A percentile compares a stretch with the other conserved stretches of the same genome.
Conservation (phyloP, 192 early-diverging fungal genomes). For the Podila minutissima region DNA sequence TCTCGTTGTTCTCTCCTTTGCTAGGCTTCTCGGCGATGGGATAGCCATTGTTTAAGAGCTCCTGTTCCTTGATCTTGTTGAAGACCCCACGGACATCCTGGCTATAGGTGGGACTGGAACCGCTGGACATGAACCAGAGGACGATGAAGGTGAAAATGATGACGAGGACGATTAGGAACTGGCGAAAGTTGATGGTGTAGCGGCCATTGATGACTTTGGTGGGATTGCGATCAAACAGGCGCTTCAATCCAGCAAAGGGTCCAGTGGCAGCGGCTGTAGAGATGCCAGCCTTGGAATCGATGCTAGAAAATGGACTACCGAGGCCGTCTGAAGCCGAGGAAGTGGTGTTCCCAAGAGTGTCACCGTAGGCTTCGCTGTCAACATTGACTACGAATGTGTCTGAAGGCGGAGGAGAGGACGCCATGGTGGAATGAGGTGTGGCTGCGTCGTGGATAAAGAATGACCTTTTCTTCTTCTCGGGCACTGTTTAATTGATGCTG, state of each 20-base stretch:
- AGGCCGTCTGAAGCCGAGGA: not conserved
- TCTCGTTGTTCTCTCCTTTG: not conserved
- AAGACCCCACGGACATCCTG: not conserved
- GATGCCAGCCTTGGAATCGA: not conserved
- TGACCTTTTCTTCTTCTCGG: too few species aligned
- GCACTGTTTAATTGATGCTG: too few species aligned
- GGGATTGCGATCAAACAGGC: slow-evolving; percentile 36
- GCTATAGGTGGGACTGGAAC: not conserved
- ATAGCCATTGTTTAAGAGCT: not conserved
- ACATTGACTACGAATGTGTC: slow-evolving; percentile 25
- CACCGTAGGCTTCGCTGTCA: slow-evolving; percentile 6
- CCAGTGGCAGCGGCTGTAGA: slow-evolving; percentile 8
- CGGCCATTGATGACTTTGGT: slow-evolving; percentile 41
- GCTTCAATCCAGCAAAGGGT: slow-evolving; percentile 22
- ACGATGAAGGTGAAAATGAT: slow-evolving; percentile 14
- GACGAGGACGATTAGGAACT: slow-evolving; percentile 25
- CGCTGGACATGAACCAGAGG: slow-evolving; percentile 22
- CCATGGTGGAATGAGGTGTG: not conserved
- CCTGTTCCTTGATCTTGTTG: not conserved
- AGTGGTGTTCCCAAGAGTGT: not conserved
- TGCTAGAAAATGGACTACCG: not conserved
- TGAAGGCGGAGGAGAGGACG: not conserved
- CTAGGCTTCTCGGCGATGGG: not conserved
- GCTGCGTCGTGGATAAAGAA: too few species aligned
- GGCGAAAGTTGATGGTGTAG: slow-evolving; percentile 43